phyloP scores from a whole-genome alignment of 768 basidiomycete genomes.

The Daedaleopsis sinensis region DNA sequence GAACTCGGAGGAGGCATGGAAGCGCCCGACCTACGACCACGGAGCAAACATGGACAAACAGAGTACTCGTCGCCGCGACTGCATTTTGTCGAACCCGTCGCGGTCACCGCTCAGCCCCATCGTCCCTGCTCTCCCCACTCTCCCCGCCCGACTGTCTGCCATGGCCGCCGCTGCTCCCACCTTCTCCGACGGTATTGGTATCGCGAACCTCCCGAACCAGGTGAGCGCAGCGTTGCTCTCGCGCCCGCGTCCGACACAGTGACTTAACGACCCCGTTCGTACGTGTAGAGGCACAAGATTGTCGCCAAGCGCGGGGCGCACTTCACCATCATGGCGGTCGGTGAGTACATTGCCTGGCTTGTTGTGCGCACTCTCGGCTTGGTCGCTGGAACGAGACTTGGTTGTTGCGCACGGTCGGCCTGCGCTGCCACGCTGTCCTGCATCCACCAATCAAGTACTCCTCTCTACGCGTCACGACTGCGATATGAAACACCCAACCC shows the following conservation, averaged over 20 bases:
- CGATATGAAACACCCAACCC: no score
- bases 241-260: background rate
- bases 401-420: background rate
- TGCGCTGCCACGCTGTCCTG: conserved; percentile 2
- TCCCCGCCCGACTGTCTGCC: background rate
- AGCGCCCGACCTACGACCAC: background rate
- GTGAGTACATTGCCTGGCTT: conserved; percentile 46
- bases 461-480: background rate
- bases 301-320: conserved; percentile 96
- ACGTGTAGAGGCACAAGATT: conserved; percentile 91
- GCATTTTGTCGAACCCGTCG: background rate
- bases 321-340: conserved; percentile 99
- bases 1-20: background rate
- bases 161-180: conserved; percentile 21
- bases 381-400: no score
- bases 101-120: background rate
- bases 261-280: conserved; percentile 11
- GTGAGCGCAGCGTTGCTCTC: conserved; percentile 43
- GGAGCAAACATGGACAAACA: background rate
- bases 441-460: background rate
- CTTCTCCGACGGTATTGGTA: conserved; percentile 80
- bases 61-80: background rate
- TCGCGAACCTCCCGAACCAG: conserved; percentile 98
- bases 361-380: no score
- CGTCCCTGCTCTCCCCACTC: conserved; percentile 2